A percentile compares a stretch with the other conserved stretches of the same genome.
Conservation (phyloP, 805 yeast genomes). For the Cyberlindnera maritima region DNA sequence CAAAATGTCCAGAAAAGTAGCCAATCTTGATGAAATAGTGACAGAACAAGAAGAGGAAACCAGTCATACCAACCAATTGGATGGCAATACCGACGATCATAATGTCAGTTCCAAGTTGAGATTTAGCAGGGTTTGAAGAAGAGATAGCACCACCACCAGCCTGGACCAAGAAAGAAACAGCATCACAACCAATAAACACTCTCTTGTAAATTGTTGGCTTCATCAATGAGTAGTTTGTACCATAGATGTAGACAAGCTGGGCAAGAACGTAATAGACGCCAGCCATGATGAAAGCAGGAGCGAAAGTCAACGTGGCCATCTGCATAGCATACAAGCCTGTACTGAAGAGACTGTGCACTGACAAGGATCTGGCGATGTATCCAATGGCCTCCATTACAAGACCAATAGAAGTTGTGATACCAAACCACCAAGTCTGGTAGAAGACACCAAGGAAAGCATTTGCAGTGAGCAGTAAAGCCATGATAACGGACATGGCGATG, state of each 20-base stretch:
- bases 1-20: too few species aligned
- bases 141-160: constrained; percentile 67
- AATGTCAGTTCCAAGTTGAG: too few species aligned
- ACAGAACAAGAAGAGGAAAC: constrained; percentile 2
- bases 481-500: constrained; percentile 30
- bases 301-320: constrained; percentile 65
- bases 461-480: constrained; percentile 42
- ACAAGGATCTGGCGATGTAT: background rate
- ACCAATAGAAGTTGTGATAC: constrained; percentile 54
- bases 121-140: too few species aligned
- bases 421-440: constrained; percentile 65
- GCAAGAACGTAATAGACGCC: constrained; percentile 75
- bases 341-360: background rate
- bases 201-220: constrained; percentile 61
- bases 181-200: constrained; percentile 64
- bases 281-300: constrained; percentile 83
- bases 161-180: constrained; percentile 62
- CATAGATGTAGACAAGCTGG: constrained; percentile 61
- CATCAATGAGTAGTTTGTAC: constrained; percentile 47
- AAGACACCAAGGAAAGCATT: constrained; percentile 44
- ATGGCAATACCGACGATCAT: background rate
- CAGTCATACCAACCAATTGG: background rate
- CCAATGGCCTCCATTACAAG: constrained; percentile 46
- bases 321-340: constrained; percentile 57
- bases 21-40: background rate